Base-by-base conservation (phyloP, 495 filamentous ascomycete genomes). In the Penicillium desertorum region DNA sequence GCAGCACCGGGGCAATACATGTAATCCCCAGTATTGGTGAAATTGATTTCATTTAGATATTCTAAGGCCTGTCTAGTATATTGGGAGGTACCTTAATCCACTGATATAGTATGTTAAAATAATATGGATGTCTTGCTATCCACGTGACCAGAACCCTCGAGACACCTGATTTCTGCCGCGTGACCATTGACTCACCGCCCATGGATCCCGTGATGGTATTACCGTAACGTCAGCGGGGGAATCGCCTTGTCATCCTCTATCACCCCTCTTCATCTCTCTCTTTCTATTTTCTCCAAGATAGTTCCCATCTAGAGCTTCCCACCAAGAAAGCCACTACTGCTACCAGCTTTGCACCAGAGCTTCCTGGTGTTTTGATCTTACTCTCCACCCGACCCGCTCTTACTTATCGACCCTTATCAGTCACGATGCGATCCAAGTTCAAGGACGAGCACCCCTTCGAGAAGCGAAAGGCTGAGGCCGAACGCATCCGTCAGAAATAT, bases 371-470 rank as follows among this genome's bases (percentile, higher is more conserved):
- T 47, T 50, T 43, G 45, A 49, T 48, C 45, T 25, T 41, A 39
- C 54, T 42, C 56, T 61, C 61, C 60, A 60, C 56, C 56, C 41
- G 59, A 64, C 62, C 62, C 61, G 63, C 65, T 69, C 53, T 62
- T 55, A 62, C 58, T 66, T 68, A 62, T 67, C 62, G 52, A 60
- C 45, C 51, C 62, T 69, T 65, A 71, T 63, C 63, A 61, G 57
- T 67, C 80, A 92, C 73, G 60, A 96, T 96, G 92, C 86, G 91
- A 68, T 91, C 88, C 73, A 98, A 97, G 84, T 98, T 98, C 79
- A 98, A 98, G 89, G 94, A 98, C 86, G 94, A 98, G 86, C 94
- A 97, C 79, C 90, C 92, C 71, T 98, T 98, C 75, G 92, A 96
- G 90, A 98, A 98, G 88, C 79, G 81, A 64, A 96, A 96, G 89